These are phyloP conservation scores for Lipomyces orientalis DNA, from an alignment of 805 yeast genomes.

Conservation along the genomic window DNA sequence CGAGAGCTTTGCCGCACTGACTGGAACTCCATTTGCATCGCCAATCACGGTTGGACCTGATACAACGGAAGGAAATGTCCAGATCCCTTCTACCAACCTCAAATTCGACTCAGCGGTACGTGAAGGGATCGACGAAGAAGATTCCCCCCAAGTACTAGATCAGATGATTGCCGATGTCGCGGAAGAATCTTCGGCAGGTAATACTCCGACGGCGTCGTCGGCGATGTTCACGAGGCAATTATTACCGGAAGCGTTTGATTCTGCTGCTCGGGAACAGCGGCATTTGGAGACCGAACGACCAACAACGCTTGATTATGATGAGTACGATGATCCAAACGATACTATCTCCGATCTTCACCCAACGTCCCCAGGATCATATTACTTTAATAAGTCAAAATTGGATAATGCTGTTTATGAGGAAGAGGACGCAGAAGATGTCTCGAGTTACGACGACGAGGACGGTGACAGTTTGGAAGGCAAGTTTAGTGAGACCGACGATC, in stretches of 20 bases:
- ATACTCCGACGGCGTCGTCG: neutral
- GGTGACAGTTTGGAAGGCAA: neutral
- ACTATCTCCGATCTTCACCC: neutral
- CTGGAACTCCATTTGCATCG: neutral
- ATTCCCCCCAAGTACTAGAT: neutral
- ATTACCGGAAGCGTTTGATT: neutral
- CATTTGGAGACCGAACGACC: neutral
- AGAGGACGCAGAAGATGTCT: neutral
- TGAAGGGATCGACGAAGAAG: neutral
- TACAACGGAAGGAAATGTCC: neutral
- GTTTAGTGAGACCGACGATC: neutral
- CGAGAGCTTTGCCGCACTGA: slow-evolving; percentile 13
- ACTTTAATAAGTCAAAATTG: neutral
- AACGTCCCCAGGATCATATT: neutral
- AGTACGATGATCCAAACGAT: neutral
- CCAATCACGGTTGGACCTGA: neutral
- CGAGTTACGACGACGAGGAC: neutral
- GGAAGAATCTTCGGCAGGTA: neutral
- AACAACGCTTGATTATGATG: neutral
- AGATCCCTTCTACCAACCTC: neutral
- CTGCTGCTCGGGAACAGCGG: neutral
- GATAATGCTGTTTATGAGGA: neutral
- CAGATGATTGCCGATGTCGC: neutral
- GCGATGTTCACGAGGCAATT: neutral
- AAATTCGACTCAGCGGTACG: neutral